phyloP scores from a whole-genome alignment of 2,329 filamentous ascomycete genomes.

The Acrocalymma vagum region DNA sequence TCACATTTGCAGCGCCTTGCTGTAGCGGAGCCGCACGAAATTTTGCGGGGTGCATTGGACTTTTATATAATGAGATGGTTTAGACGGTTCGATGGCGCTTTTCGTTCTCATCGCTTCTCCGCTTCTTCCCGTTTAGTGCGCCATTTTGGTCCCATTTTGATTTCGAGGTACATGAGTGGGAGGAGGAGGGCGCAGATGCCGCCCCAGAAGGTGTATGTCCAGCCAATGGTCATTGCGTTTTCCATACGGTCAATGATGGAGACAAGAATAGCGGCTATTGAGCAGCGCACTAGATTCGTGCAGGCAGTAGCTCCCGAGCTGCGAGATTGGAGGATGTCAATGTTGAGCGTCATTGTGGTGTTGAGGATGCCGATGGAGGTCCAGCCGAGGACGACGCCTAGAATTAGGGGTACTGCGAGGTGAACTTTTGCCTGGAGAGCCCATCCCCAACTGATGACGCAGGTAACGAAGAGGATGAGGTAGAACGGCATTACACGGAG shows the following conservation, averaged over 20 bases:
- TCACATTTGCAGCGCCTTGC: too few relatives aligned
- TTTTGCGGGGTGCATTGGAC: too few relatives aligned
- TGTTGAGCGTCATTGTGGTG: conserved; percentile 39
- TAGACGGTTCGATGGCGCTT: too few relatives aligned
- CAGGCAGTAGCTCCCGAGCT: conserved; percentile 37
- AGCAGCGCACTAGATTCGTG: conserved; percentile 36
- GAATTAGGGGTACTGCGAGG: conserved; percentile 30
- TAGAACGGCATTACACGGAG: conserved; percentile 38
- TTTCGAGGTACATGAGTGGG: conserved; percentile 38
- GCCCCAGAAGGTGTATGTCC: conserved; percentile 38
- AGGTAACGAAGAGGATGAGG: conserved; percentile 32
- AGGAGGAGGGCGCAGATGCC: conserved; percentile 29
- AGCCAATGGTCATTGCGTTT: conserved; percentile 27
- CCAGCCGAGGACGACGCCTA: conserved; percentile 33
- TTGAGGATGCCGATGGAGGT: conserved; percentile 37
- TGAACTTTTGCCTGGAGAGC: conserved; percentile 26
- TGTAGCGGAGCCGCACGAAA: too few relatives aligned
- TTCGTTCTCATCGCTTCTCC: conserved; percentile 22
- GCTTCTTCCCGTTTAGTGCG: conserved; percentile 24
- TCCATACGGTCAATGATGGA: conserved; percentile 36
- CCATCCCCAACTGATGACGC: conserved; percentile 38
- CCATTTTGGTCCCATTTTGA: conserved; percentile 34
- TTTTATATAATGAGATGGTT: too few relatives aligned
- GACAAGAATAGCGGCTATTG: conserved; percentile 31
- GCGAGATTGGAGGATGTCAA: conserved; percentile 35